A percentile compares a stretch with the other conserved stretches of the same genome.
Conservation (phyloP, 495 filamentous ascomycete genomes). For the Aspergillus hancockii region DNA sequence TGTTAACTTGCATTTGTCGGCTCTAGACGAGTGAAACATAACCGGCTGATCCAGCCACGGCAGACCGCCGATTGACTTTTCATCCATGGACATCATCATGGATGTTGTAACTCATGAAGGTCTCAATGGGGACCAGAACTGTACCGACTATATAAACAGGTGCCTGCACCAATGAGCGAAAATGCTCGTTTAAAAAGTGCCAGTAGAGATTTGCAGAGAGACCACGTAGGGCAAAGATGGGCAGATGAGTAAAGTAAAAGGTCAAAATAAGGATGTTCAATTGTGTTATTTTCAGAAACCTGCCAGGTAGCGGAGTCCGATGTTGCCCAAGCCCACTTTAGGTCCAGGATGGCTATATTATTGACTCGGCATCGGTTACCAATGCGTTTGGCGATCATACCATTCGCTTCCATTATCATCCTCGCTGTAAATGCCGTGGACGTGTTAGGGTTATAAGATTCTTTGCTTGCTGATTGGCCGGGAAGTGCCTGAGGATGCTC, state of each 20-base stretch:
- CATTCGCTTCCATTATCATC: not conserved
- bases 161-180: not conserved
- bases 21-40: slow-evolving; percentile 48
- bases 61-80: slow-evolving; percentile 11
- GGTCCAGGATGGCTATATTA: not conserved
- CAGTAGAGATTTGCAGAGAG: not conserved
- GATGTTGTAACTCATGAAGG: not conserved
- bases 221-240: not conserved
- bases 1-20: slow-evolving; percentile 46
- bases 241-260: not conserved
- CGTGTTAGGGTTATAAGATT: not conserved
- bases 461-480: slow-evolving; percentile 14
- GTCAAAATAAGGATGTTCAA: not conserved
- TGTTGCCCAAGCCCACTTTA: not conserved
- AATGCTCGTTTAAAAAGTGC: not conserved
- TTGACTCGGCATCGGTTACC: not conserved
- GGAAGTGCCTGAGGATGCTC: slow-evolving; percentile 20
- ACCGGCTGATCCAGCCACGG: slow-evolving; percentile 50
- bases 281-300: not conserved
- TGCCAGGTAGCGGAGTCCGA: not conserved
- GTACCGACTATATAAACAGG: not conserved
- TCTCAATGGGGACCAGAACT: not conserved
- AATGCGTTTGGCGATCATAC: not conserved
- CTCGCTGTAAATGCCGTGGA: not conserved
- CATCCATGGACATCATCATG: slow-evolving; percentile 12